Conservation (phyloP, 2,329 filamentous ascomycete species). For the Paracorniculantispora psalliotae region DNA sequence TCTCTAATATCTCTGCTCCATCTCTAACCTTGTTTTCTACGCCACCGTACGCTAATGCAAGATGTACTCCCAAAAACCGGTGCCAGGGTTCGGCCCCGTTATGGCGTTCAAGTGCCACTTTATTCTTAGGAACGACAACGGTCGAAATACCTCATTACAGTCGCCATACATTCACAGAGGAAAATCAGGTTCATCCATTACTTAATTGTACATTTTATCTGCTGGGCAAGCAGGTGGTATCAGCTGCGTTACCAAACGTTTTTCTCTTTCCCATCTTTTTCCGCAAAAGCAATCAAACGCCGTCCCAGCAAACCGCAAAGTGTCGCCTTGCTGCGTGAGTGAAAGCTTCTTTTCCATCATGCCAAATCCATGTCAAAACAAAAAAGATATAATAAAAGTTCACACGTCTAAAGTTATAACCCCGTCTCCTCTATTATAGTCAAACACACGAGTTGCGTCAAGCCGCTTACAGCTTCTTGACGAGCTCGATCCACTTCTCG, state of each 20-base stretch:
- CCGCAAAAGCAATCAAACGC: constrained; percentile 12
- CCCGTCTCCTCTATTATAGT: constrained; percentile 1
- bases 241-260: not conserved
- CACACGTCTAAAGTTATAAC: constrained; percentile 11
- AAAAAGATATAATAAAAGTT: constrained; percentile 6
- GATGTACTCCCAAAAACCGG: no score
- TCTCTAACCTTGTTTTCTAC: no score
- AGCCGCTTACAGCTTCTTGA: constrained; percentile 76
- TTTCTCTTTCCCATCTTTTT: not conserved
- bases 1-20: no score
- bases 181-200: constrained; percentile 13
- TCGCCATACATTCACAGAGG: no score
- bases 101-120: no score
- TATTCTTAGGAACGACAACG: no score
- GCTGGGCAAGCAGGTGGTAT: not conserved
- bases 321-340: constrained; percentile 7
- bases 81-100: no score
- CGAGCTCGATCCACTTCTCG: constrained; percentile 91
- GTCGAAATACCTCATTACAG: no score
- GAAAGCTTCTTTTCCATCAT: constrained; percentile 7
- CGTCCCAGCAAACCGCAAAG: constrained; percentile 8
- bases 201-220: constrained; percentile 13
- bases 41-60: no score
- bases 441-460: not conserved
- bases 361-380: constrained; percentile 11